Conservation (phyloP, 106 monocot genomes). For the Triglochin maritima region DNA sequence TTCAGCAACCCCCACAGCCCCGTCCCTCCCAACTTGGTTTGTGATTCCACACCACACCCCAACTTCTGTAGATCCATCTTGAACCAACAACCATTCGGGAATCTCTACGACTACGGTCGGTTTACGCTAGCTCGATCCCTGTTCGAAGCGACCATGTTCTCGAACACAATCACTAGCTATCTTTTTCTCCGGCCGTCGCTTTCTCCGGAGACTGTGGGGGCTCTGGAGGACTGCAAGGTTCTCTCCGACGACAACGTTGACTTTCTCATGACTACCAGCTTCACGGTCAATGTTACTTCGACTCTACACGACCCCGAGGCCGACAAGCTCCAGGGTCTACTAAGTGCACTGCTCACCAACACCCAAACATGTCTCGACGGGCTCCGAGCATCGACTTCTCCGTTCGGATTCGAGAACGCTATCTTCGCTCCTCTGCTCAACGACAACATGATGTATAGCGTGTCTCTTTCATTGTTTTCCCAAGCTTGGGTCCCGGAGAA, state of each 20-base stretch:
- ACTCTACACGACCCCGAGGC: constrained; percentile 7
- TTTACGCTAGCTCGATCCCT: constrained; percentile 46
- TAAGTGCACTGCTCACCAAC: constrained; percentile 25
- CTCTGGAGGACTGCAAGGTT: constrained; percentile 25
- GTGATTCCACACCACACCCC: constrained; percentile 37
- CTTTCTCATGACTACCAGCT: constrained; percentile 1
- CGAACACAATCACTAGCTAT: constrained; percentile 16
- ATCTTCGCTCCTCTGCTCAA: constrained; percentile 11
- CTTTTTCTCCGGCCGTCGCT: constrained; percentile 1
- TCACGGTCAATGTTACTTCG: constrained; percentile 2
- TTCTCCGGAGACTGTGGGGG: background rate
- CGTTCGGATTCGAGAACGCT: constrained; percentile 3
- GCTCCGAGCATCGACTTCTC: constrained; percentile 10
- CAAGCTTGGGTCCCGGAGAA: constrained; percentile 15
- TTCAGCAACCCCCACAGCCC: background rate
- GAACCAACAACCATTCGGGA: constrained; percentile 5
- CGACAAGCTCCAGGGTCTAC: constrained; percentile 8
- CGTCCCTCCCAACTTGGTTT: constrained; percentile 22
- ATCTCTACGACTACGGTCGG: constrained; percentile 38
- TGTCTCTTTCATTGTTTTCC: constrained; percentile 19
- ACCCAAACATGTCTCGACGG: constrained; percentile 22
- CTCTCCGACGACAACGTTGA: constrained; percentile 17
- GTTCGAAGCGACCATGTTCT: constrained; percentile 21
- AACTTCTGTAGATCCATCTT: constrained; percentile 37
- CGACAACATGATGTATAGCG: constrained; percentile 21